Base-by-base conservation (phyloP, 495 filamentous ascomycete genomes). In the Mytilinidion resinicola region DNA sequence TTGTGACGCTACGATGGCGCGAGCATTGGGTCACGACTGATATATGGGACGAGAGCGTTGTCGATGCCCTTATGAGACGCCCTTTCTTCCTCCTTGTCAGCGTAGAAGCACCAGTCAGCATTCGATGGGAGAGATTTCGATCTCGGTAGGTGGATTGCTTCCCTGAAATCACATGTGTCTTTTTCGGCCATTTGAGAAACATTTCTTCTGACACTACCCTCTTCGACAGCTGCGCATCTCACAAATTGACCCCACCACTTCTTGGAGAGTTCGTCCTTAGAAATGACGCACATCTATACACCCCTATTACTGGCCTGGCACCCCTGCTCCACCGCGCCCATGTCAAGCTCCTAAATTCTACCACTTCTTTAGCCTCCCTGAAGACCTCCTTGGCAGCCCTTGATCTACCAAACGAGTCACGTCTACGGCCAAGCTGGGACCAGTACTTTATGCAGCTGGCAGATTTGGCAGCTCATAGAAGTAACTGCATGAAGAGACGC, bases 401-500 rank as follows among this genome's bases (percentile, higher is more conserved):
- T 7, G 79, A 93, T 64, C 77, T 97, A 35, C 77, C 87, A 10
- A 82, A 93, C 69, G 82, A 86, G 35, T 78, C 88, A 64, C 85
- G 93, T 3, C 74, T 97, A 30, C 82, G 93, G 1, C 93, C 93
- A n/a, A 87, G 80, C 57, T 98, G 93, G 93, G 93, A 98, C 71
- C 81, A 89, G 62, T 98, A 98, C 74, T 98, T 98, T 71, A 98
- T 98, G 93, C 79, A 88, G 54, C 78, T 98, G 6, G 91, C 92
- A 9, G 92, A 89, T 14, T 83, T 97, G 47, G 93, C 93, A 9
- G 89, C 93, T 1, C 89, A 88, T 61, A 80, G 93, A 61, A 88
- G 86, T 70, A 98, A 98, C 70, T 98, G 93, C 75, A 98, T 98
- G 93, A 96, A 96, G 74, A 80, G 93, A 30, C 82, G 91, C 55